Base-by-base conservation (phyloP, 148 eudicot genomes). In the Vaccinium macrocarpon region DNA sequence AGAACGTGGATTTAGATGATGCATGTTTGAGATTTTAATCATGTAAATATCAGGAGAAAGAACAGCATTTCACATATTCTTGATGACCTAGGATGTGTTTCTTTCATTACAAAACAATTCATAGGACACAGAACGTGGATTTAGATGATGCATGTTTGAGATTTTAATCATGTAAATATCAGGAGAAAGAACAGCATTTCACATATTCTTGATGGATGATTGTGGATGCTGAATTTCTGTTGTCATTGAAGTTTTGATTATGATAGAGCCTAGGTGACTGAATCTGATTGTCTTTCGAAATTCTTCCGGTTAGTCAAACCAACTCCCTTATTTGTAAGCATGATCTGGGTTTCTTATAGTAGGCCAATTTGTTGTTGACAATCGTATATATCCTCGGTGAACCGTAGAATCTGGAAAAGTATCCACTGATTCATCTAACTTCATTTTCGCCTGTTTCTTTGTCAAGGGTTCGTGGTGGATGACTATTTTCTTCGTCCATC, bases 241-340 rank as follows among this genome's bases (percentile, higher is more conserved):
- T 81, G 59, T 66, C 16, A 25, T 53, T 25, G 23, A 62, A 25
- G 74, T 25, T 46, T 81, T 81, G 13, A 46, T 81, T 46, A 49
- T 7, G 53, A 53, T 18, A 61, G 46, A 42, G 46, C 6, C 46
- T 42, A 3, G 5, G 14, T 19, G 16, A 42, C 48, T 42, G 38
- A 61, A 38, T 62, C 46, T 42, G 6, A 25, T 15, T 15, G 12
- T 46, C 38, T 72, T 21, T 57, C 71, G 50, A 80, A 80, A 80
- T 70, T 80, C 46, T 38, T 59, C 32, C 61, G 72, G 82, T 80
- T 59, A 42, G 82, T 80, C 16, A 12, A 51, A 35, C n/a, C 71
- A 14, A 38, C 21, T 19, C 29, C n/a, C 38, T 46, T 21, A 10
- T 8, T 70, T 51, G 48, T 70, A 52, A 82, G 49, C 49, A 51